Percentiles rank a stretch among this genome's conserved stretches.
phyloP scores from a whole-genome alignment of 768 basidiomycete species.

The Lactarius akahatsu region DNA sequence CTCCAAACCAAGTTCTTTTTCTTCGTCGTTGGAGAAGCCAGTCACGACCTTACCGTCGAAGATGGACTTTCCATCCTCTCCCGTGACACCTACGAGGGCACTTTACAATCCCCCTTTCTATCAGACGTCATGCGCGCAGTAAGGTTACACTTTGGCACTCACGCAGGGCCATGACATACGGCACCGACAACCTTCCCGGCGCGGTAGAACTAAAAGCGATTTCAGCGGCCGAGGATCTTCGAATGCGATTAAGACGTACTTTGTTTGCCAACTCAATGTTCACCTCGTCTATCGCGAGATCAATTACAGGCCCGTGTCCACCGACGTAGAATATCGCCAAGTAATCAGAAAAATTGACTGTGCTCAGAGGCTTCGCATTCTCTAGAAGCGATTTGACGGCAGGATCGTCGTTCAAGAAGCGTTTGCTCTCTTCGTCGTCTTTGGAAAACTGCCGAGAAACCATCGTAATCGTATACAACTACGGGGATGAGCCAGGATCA shows the following conservation, averaged over 20 bases:
- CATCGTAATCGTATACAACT: neutral
- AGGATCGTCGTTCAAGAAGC: conserved; percentile 61
- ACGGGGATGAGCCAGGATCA: conserved; percentile 30
- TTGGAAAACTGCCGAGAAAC: conserved; percentile 44
- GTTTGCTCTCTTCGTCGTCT: conserved; percentile 49
- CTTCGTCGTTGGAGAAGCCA: conserved; percentile 73
- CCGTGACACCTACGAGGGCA: conserved; percentile 59
- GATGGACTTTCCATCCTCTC: conserved; percentile 59
- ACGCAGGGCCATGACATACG: conserved; percentile 82
- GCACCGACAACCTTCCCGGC: conserved; percentile 64
- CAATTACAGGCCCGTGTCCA: conserved; percentile 76
- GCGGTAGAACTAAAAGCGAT: conserved; percentile 56
- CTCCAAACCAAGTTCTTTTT: conserved; percentile 46
- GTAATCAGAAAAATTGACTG: conserved; percentile 60
- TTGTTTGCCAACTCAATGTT: conserved; percentile 59
- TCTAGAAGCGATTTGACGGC: conserved; percentile 51
- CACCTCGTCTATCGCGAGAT: conserved; percentile 56
- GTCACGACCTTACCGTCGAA: conserved; percentile 58
- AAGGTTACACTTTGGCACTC: conserved; percentile 32
- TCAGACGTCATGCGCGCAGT: neutral
- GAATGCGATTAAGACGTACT: conserved; percentile 34
- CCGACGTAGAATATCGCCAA: conserved; percentile 77
- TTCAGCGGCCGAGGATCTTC: neutral
- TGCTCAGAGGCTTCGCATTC: conserved; percentile 57
- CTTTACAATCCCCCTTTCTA: conserved; percentile 30